Evolutionary conservation across 495 filamentous ascomycete genomes (phyloP).

Genomic region (Annulohypoxylon bovei): DNA sequence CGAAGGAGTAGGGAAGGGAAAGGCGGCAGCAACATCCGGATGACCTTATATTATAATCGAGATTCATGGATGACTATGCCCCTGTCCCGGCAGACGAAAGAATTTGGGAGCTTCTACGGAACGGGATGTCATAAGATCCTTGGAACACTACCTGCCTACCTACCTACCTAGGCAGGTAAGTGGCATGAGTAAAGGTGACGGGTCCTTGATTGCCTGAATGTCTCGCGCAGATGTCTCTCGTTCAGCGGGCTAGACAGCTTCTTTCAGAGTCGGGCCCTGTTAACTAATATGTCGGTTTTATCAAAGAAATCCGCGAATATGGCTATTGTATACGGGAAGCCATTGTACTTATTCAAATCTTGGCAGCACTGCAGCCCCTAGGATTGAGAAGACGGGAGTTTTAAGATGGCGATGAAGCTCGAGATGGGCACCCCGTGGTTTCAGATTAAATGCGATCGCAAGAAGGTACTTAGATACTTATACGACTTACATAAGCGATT

Average conservation of each 20-base stretch:
- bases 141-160: background rate
- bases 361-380: conserved; percentile 2
- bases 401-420: conserved; percentile 44
- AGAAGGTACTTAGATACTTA: background rate
- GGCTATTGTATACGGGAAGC: too few relatives aligned
- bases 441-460: conserved; percentile 32
- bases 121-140: background rate
- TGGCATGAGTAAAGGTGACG: conserved; percentile 7
- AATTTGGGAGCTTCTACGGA: background rate
- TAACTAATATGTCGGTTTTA: background rate
- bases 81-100: conserved; percentile 12
- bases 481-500: background rate
- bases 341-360: background rate
- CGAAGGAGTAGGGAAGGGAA: conserved; percentile 34
- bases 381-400: conserved; percentile 26
- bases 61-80: background rate
- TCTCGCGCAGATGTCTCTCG: background rate
- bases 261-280: background rate
- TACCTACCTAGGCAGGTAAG: background rate
- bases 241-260: background rate
- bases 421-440: conserved; percentile 28
- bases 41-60: conserved; percentile 12
- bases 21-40: conserved; percentile 19
- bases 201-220: conserved; percentile 1
- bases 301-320: too few relatives aligned